phyloP scores from a whole-genome alignment of 164 flowering plant species.

The Vitis rupestris region DNA sequence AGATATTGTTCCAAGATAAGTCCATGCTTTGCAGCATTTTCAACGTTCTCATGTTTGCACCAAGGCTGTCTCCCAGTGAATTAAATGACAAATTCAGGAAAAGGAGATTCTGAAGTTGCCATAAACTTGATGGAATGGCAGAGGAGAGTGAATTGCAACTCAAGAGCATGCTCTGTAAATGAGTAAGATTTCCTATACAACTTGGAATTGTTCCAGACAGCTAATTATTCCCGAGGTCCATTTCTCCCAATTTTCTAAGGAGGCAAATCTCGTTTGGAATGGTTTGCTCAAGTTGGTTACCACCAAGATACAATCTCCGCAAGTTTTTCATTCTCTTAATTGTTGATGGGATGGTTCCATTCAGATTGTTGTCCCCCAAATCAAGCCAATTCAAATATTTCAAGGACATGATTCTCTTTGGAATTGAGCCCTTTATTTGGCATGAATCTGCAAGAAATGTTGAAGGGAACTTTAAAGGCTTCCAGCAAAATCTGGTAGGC shows the following conservation, averaged over 20 bases:
- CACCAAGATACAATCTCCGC: constrained; percentile 12
- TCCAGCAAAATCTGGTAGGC: no score
- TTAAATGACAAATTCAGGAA: constrained; percentile 19
- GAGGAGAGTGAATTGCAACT: constrained; percentile 17
- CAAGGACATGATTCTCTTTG: background rate
- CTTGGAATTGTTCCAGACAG: constrained; percentile 19
- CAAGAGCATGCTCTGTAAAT: constrained; percentile 2
- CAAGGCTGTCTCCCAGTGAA: constrained; percentile 13
- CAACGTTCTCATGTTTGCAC: constrained; percentile 7
- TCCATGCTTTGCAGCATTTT: constrained; percentile 3
- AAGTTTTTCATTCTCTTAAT: constrained; percentile 3
- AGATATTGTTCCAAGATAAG: constrained; percentile 12
- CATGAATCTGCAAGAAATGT: background rate
- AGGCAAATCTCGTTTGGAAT: constrained; percentile 18
- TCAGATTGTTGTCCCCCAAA: background rate
- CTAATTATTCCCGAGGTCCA: constrained; percentile 12
- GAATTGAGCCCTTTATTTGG: background rate
- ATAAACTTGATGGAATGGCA: constrained; percentile 10
- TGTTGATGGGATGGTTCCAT: background rate
- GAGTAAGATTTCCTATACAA: constrained; percentile 19
- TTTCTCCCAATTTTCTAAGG: constrained; percentile 4
- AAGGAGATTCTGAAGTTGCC: constrained; percentile 9
- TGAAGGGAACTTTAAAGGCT: background rate
- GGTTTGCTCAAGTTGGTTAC: constrained; percentile 15
- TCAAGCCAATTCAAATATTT: background rate